These are phyloP conservation scores for Blastocystis sp. DNA, from an alignment of 352 stramenopile species.

Conservation along the genomic window DNA sequence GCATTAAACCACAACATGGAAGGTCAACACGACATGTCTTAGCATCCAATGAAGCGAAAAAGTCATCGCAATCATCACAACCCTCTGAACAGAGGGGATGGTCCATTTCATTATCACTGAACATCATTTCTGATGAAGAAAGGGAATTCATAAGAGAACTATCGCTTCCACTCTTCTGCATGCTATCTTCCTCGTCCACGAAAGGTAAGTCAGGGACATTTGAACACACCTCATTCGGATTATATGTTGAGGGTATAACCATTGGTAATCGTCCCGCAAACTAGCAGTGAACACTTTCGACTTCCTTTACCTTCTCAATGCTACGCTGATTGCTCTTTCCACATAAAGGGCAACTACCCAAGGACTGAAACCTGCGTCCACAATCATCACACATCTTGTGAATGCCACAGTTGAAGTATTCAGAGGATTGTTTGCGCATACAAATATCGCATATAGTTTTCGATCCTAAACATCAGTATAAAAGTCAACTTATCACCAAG, in stretches of 20 bases:
- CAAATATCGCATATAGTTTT: slow-evolving; percentile 68
- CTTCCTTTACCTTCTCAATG: slow-evolving; percentile 18
- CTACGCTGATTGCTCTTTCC: slow-evolving; percentile 32
- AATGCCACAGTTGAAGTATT: slow-evolving; percentile 49
- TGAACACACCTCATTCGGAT: background rate
- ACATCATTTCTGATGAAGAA: slow-evolving; percentile 16
- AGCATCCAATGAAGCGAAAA: slow-evolving; percentile 39
- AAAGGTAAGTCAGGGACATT: background rate
- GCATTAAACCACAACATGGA: background rate
- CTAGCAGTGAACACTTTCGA: background rate
- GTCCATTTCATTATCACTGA: slow-evolving; percentile 9
- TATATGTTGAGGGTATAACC: slow-evolving; percentile 9
- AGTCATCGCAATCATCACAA: background rate
- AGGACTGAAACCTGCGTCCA: slow-evolving; percentile 2
- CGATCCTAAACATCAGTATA: slow-evolving; percentile 18
- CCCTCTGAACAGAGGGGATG: background rate
- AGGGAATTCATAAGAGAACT: slow-evolving; percentile 48
- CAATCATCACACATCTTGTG: slow-evolving; percentile 57
- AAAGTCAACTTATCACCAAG: background rate
- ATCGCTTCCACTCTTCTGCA: background rate
- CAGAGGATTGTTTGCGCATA: slow-evolving; percentile 58
- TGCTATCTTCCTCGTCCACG: background rate
- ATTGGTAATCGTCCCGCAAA: background rate
- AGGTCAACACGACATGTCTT: background rate
- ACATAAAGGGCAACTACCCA: slow-evolving; percentile 9